Percentiles rank a stretch among this genome's conserved stretches.
Evolutionary conservation across 345 rosid species (phyloP).

Genomic region (Gynandropsis gynandra): DNA sequence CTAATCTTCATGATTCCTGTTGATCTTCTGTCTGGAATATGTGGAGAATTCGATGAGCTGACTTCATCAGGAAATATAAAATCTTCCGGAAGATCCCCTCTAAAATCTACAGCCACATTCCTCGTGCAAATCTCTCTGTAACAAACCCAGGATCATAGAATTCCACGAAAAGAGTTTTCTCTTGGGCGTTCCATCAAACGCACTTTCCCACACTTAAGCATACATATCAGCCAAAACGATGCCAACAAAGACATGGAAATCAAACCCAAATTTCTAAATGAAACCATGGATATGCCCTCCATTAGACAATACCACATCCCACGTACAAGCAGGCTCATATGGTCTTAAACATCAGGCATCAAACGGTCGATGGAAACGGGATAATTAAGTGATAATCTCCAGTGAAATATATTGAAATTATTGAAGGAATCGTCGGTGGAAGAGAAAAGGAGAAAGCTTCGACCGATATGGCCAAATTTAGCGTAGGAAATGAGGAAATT

Average conservation of each 20-base stretch:
- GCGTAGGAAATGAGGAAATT: too few relatives aligned
- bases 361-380: conserved; percentile 27
- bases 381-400: conserved; percentile 28
- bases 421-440: conserved; percentile 16
- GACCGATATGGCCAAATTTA: too few relatives aligned
- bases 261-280: conserved; percentile 27
- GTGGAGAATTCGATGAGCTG: conserved; percentile 32
- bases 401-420: conserved; percentile 36
- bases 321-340: conserved; percentile 33
- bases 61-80: conserved; percentile 27
- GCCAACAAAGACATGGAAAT: conserved; percentile 21
- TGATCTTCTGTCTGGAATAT: too few relatives aligned
- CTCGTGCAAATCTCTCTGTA: conserved; percentile 23
- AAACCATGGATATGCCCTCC: conserved; percentile 34
- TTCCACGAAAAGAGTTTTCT: conserved; percentile 35
- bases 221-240: conserved; percentile 32
- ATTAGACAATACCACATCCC: conserved; percentile 1
- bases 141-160: conserved; percentile 36
- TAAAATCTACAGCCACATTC: conserved; percentile 39
- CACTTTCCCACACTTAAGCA: conserved; percentile 29
- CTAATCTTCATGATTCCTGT: not conserved
- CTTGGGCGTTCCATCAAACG: conserved; percentile 39
- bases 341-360: conserved; percentile 22
- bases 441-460: too few relatives aligned
- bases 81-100: conserved; percentile 26